Conservation (phyloP, 768 basidiomycete species). For the Sarcodon sp. region DNA sequence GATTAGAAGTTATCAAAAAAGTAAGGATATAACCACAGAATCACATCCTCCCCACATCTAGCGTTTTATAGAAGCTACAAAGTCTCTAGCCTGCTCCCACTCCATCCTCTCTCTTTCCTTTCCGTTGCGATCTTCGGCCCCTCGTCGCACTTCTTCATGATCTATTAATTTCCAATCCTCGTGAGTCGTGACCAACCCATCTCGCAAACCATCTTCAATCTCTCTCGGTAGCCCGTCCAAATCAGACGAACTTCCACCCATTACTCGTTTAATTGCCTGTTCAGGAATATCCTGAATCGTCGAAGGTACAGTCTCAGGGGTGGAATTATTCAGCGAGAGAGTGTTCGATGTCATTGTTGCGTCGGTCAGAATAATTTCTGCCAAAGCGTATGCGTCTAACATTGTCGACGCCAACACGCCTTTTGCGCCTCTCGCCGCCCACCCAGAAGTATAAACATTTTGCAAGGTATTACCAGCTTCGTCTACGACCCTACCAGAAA, state of each 20-base stretch:
- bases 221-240: slow-evolving; percentile 34
- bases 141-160: slow-evolving; percentile 54
- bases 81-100: slow-evolving; percentile 43
- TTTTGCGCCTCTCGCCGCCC: slow-evolving; percentile 84
- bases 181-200: slow-evolving; percentile 43
- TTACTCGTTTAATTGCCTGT: not conserved
- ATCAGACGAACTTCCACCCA: slow-evolving; percentile 8
- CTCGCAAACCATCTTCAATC: slow-evolving; percentile 27
- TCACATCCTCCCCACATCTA: too few relatives aligned
- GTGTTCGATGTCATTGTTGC: slow-evolving; percentile 10
- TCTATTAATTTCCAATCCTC: slow-evolving; percentile 67
- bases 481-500: slow-evolving; percentile 34
- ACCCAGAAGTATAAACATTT: slow-evolving; percentile 85
- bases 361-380: slow-evolving; percentile 59
- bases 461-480: slow-evolving; percentile 21
- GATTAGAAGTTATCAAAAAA: too few relatives aligned
- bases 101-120: slow-evolving; percentile 73
- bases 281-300: not conserved
- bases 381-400: slow-evolving; percentile 79
- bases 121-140: slow-evolving; percentile 24
- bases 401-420: slow-evolving; percentile 91
- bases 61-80: slow-evolving; percentile 3
- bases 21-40: too few relatives aligned
- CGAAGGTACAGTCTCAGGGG: slow-evolving; percentile 1
- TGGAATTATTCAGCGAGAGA: not conserved